phyloP scores from a whole-genome alignment of 2,329 filamentous ascomycete genomes.

The Cadophora sp. region DNA sequence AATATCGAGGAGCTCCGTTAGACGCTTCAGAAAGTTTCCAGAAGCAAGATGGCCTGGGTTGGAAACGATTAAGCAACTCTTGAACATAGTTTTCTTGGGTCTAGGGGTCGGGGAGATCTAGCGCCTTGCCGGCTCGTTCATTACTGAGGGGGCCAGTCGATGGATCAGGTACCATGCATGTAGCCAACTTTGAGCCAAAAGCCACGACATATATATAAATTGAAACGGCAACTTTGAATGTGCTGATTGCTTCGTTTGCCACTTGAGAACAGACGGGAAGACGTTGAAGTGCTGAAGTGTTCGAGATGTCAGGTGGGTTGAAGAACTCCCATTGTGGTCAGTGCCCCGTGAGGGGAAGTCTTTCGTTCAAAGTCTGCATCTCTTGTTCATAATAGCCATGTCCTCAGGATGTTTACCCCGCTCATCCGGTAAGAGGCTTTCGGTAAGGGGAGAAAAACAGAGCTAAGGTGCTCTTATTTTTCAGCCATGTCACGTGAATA shows the following conservation, averaged over 20 bases:
- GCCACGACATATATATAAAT: conserved; percentile 23
- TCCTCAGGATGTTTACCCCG: background rate
- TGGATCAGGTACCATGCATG: conserved; percentile 21
- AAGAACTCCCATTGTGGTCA: background rate
- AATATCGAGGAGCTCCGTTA: conserved; percentile 15
- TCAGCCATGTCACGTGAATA: background rate
- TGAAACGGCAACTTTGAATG: conserved; percentile 12
- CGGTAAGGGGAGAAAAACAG: too few species aligned
- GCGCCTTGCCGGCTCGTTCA: conserved; percentile 5
- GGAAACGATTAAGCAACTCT: conserved; percentile 11
- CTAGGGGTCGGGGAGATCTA: conserved; percentile 19
- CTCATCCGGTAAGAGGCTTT: background rate
- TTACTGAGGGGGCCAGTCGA: background rate
- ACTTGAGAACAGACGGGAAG: background rate
- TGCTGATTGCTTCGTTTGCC: conserved; percentile 20
- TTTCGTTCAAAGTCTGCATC: background rate
- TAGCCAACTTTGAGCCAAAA: conserved; percentile 16
- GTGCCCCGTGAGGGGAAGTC: background rate
- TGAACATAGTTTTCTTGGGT: background rate
- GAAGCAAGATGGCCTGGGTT: conserved; percentile 5
- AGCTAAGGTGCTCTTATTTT: background rate
- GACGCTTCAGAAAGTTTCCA: conserved; percentile 28
- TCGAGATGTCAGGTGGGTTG: background rate
- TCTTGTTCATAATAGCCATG: background rate
- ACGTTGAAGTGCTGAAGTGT: background rate